A percentile compares a stretch with the other conserved stretches of the same genome.
phyloP scores from a whole-genome alignment of 1,139 yeast genomes.

The Candida tetrigidarum region DNA sequence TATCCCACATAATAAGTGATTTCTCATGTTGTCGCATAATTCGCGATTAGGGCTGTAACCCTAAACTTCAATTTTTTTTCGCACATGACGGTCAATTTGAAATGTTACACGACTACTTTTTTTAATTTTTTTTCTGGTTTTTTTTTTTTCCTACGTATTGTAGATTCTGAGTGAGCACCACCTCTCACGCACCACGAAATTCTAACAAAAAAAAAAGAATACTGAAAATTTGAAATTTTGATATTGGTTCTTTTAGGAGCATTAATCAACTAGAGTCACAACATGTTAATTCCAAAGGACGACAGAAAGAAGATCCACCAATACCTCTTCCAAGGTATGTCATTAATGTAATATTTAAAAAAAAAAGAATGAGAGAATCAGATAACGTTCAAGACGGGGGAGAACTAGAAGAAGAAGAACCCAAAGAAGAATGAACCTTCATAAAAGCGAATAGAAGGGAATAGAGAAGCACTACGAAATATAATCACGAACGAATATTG shows the following conservation, averaged over 20 bases:
- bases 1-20: neutral
- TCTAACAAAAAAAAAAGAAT: slow-evolving; percentile 8
- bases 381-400: neutral
- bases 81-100: neutral
- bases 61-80: neutral
- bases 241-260: slow-evolving; percentile 8
- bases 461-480: too few species aligned
- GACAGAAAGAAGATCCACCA: slow-evolving; percentile 99
- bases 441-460: too few species aligned
- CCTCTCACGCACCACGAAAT: slow-evolving; percentile 7
- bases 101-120: slow-evolving; percentile 1
- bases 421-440: neutral
- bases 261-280: slow-evolving; percentile 11
- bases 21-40: too few species aligned
- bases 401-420: neutral
- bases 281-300: slow-evolving; percentile 99
- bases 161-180: too few species aligned
- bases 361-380: slow-evolving; percentile 9
- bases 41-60: slow-evolving; percentile 11
- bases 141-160: neutral
- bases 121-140: neutral
- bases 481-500: too few species aligned
- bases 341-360: neutral
- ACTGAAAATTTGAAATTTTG: slow-evolving; percentile 7
- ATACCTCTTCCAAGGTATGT: slow-evolving; percentile 98